phyloP scores from a whole-genome alignment of 345 rosid species.

The Hypericum androsaemum region DNA sequence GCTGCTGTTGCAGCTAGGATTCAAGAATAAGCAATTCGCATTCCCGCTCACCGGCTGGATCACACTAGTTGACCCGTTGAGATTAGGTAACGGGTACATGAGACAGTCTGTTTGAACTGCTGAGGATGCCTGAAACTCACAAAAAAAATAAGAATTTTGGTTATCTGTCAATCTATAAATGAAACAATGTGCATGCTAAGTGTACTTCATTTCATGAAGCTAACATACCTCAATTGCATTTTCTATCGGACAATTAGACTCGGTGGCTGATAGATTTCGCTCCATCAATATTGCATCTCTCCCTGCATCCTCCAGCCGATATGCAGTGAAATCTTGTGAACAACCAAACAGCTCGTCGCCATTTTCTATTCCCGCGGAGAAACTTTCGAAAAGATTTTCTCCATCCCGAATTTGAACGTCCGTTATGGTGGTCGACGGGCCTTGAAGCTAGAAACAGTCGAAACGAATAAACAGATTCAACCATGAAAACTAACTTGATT shows the following conservation, averaged over 20 bases:
- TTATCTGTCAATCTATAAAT: not conserved
- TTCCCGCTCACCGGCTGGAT: conserved; percentile 19
- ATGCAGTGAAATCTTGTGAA: conserved; percentile 26
- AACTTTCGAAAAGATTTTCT: conserved; percentile 47
- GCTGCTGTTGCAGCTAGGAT: conserved; percentile 32
- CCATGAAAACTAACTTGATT: too few relatives aligned
- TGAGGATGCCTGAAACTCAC: conserved; percentile 38
- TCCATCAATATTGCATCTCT: conserved; percentile 30
- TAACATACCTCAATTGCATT: conserved; percentile 39
- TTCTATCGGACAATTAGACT: conserved; percentile 34
- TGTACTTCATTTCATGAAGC: too few relatives aligned
- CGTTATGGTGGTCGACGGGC: conserved; percentile 21
- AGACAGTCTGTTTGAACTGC: conserved; percentile 34
- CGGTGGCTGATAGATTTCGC: conserved; percentile 31
- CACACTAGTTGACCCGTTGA: conserved; percentile 20
- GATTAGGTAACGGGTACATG: conserved; percentile 27
- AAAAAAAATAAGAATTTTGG: conserved; percentile 7
- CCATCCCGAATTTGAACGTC: conserved; percentile 34
- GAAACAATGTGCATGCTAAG: too few relatives aligned
- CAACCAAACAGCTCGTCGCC: conserved; percentile 40
- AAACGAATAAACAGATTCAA: not conserved
- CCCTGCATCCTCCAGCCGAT: conserved; percentile 28
- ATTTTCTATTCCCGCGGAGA: conserved; percentile 42
- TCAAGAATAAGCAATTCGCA: conserved; percentile 27
- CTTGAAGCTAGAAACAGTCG: conserved; percentile 20